phyloP scores from a whole-genome alignment of 1,139 yeast genomes.

The Keqinozyma sinolaborantium region DNA sequence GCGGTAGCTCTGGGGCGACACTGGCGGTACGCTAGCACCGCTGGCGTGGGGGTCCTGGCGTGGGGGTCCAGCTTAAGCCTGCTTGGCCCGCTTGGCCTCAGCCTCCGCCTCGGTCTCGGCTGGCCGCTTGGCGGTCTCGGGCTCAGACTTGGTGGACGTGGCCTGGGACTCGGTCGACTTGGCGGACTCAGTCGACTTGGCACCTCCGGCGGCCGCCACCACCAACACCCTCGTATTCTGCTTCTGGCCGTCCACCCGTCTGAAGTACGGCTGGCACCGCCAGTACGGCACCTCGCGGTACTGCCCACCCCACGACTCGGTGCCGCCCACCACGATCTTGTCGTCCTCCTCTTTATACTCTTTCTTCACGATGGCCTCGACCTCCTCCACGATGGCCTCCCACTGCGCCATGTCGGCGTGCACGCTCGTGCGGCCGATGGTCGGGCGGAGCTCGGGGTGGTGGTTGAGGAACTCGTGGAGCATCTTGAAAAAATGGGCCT shows the following conservation, averaged over 20 bases:
- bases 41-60: too few relatives aligned
- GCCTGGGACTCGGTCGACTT: background rate
- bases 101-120: too few relatives aligned
- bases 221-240: slow-evolving; percentile 39
- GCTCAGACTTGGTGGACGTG: too few relatives aligned
- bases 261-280: slow-evolving; percentile 94
- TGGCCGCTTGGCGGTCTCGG: too few relatives aligned
- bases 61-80: too few relatives aligned
- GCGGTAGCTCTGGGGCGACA: too few relatives aligned
- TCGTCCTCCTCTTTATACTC: slow-evolving; percentile 53
- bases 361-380: slow-evolving; percentile 61
- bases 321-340: slow-evolving; percentile 48
- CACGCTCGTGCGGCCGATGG: slow-evolving; percentile 57
- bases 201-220: slow-evolving; percentile 26
- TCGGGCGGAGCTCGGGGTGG: slow-evolving; percentile 74
- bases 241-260: slow-evolving; percentile 72
- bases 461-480: slow-evolving; percentile 72
- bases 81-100: too few relatives aligned
- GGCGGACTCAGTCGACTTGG: background rate
- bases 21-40: too few relatives aligned
- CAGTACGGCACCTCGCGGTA: slow-evolving; percentile 90
- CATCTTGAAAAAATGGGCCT: slow-evolving; percentile 87
- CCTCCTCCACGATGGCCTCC: slow-evolving; percentile 64
- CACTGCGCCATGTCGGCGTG: slow-evolving; percentile 52
- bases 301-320: slow-evolving; percentile 73